phyloP scores from a whole-genome alignment of 169 alveolate species.

The Cryptosporidium sp. region DNA sequence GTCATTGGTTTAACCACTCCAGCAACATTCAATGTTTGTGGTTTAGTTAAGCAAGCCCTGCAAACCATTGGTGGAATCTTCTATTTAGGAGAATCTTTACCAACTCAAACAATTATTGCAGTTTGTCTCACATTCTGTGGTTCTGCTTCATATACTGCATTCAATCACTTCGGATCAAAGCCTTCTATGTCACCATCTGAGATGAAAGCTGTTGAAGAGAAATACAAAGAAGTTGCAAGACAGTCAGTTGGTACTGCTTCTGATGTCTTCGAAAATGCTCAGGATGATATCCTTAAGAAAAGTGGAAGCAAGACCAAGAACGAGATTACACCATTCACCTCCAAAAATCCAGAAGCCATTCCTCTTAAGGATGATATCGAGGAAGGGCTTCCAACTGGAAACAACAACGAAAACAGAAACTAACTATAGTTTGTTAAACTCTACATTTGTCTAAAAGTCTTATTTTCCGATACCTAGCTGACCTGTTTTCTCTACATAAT shows the following conservation, averaged over 20 bases:
- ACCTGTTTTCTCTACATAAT: background rate
- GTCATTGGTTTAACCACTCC: slow-evolving; percentile 75
- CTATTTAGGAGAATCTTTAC: slow-evolving; percentile 36
- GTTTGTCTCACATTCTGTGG: slow-evolving; percentile 76
- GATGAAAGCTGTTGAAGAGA: slow-evolving; percentile 60
- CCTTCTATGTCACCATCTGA: slow-evolving; percentile 59
- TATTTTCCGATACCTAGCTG: background rate
- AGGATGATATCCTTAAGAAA: slow-evolving; percentile 57
- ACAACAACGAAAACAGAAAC: slow-evolving; percentile 3
- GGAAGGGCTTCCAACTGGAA: slow-evolving; percentile 67
- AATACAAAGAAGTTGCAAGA: slow-evolving; percentile 64
- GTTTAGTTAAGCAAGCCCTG: slow-evolving; percentile 65
- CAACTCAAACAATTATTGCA: slow-evolving; percentile 40
- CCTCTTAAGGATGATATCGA: slow-evolving; percentile 69
- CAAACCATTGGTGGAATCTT: slow-evolving; percentile 68
- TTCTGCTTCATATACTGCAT: slow-evolving; percentile 71
- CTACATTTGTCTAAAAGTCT: background rate
- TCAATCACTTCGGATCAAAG: slow-evolving; percentile 60
- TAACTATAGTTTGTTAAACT: background rate
- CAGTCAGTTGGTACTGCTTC: slow-evolving; percentile 73
- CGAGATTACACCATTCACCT: slow-evolving; percentile 2
- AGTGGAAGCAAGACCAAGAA: slow-evolving; percentile 13
- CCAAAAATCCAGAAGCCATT: slow-evolving; percentile 43
- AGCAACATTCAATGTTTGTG: slow-evolving; percentile 74
- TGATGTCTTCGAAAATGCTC: slow-evolving; percentile 69